phyloP scores from a whole-genome alignment of 2,329 filamentous ascomycete species.

The Monilinia polystroma region DNA sequence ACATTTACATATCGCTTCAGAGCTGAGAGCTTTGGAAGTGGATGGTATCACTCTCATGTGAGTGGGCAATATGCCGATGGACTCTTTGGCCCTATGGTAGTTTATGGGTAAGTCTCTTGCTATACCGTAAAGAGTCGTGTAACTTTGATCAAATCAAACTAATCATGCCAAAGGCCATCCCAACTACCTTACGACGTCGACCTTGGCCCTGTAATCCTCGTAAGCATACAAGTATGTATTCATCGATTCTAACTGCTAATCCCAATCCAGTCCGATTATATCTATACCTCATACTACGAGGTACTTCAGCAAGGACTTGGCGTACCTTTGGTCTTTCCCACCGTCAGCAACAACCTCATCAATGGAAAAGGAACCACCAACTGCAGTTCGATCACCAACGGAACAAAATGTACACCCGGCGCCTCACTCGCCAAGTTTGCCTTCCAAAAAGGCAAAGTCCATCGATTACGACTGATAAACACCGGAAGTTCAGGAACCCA shows the following conservation, averaged over 20 bases:
- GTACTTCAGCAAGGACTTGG: not conserved
- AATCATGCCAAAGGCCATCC: constrained; percentile 45
- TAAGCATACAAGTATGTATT: not conserved
- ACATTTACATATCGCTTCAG: constrained; percentile 28
- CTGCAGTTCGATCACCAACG: not conserved
- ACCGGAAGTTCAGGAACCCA: constrained; percentile 40
- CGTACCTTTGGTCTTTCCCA: not conserved
- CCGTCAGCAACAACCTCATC: constrained; percentile 30
- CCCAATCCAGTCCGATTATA: not conserved
- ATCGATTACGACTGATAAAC: constrained; percentile 49
- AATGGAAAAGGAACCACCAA: constrained; percentile 29
- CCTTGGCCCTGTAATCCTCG: constrained; percentile 49
- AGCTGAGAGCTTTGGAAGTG: constrained; percentile 45
- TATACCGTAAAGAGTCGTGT: not conserved
- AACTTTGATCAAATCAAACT: not conserved
- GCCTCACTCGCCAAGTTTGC: constrained; percentile 35
- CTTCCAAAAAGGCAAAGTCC: constrained; percentile 44
- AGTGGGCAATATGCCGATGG: constrained; percentile 51
- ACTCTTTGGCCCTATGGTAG: constrained; percentile 57
- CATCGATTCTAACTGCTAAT: not conserved
- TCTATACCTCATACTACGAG: not conserved
- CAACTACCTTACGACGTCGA: constrained; percentile 59
- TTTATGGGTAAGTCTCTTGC: constrained; percentile 45
- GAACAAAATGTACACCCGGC: constrained; percentile 19
- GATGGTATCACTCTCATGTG: constrained; percentile 61